phyloP scores from a whole-genome alignment of 345 rosid species.

The Gossypium australe region DNA sequence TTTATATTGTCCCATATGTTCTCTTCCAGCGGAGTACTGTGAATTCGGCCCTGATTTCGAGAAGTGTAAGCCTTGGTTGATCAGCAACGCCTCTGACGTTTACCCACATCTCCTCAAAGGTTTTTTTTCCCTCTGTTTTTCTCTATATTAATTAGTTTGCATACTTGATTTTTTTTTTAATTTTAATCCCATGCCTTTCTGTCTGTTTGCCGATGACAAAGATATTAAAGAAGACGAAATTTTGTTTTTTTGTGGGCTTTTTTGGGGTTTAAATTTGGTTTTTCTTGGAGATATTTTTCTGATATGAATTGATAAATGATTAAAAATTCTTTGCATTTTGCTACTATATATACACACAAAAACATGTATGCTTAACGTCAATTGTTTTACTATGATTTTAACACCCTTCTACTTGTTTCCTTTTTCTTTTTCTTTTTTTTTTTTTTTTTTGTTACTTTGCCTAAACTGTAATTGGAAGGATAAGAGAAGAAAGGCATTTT shows the following conservation, averaged over 20 bases:
- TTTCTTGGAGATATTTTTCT: not conserved
- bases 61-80: slow-evolving; percentile 91
- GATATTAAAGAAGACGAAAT: not conserved
- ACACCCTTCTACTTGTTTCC: not conserved
- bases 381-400: not conserved
- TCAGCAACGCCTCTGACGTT: slow-evolving; percentile 70
- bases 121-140: not conserved
- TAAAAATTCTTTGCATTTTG: not conserved
- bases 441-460: too few relatives aligned
- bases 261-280: not conserved
- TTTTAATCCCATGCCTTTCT: not conserved
- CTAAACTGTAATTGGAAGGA: too few relatives aligned
- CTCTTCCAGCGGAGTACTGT: slow-evolving; percentile 91
- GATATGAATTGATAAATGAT: not conserved
- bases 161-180: not conserved
- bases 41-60: slow-evolving; percentile 91
- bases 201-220: not conserved
- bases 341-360: not conserved
- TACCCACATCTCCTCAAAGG: slow-evolving; percentile 91
- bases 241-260: not conserved
- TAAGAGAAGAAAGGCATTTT: not conserved
- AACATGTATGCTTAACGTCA: not conserved
- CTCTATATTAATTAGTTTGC: not conserved
- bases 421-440: too few relatives aligned
- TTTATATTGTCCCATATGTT: slow-evolving; percentile 67